phyloP scores from a whole-genome alignment of 805 yeast species.

The Yarrowia sp. region DNA sequence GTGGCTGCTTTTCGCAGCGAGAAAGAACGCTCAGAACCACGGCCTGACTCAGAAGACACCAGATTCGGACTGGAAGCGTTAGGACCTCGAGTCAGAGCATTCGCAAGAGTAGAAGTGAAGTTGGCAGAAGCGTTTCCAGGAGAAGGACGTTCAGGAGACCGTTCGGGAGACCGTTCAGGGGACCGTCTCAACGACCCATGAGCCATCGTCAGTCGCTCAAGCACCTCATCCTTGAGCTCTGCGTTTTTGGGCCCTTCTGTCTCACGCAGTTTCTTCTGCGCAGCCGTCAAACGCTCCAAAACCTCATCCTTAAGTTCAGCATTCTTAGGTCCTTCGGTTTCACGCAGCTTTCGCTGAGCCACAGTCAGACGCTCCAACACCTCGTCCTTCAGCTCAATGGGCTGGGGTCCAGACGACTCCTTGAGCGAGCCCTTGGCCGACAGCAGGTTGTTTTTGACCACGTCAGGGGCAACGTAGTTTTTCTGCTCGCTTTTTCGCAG shows the following conservation, averaged over 20 bases:
- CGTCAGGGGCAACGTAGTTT: conserved; percentile 30
- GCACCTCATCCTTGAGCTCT: conserved; percentile 5
- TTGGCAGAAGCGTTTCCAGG: neutral
- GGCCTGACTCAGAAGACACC: neutral
- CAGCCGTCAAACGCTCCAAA: neutral
- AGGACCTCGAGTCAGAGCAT: conserved; percentile 1
- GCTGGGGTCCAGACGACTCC: conserved; percentile 15
- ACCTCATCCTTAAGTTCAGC: conserved; percentile 21
- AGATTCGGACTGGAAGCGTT: neutral
- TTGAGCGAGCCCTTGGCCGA: conserved; percentile 28
- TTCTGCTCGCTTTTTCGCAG: conserved; percentile 30
- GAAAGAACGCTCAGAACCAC: neutral
- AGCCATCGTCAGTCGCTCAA: conserved; percentile 15
- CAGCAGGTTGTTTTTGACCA: conserved; percentile 27
- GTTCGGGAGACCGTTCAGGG: conserved; percentile 8
- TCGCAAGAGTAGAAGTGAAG: conserved; percentile 11
- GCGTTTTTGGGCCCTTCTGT: conserved; percentile 20
- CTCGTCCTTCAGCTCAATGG: neutral
- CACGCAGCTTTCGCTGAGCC: neutral
- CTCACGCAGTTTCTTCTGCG: neutral
- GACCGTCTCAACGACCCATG: neutral
- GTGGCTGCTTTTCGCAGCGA: conserved; percentile 30
- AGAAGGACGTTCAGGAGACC: neutral
- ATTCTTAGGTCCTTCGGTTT: conserved; percentile 7
- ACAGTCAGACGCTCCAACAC: conserved; percentile 12